Conservation (phyloP, 805 yeast genomes). For the Candida verbasci region DNA sequence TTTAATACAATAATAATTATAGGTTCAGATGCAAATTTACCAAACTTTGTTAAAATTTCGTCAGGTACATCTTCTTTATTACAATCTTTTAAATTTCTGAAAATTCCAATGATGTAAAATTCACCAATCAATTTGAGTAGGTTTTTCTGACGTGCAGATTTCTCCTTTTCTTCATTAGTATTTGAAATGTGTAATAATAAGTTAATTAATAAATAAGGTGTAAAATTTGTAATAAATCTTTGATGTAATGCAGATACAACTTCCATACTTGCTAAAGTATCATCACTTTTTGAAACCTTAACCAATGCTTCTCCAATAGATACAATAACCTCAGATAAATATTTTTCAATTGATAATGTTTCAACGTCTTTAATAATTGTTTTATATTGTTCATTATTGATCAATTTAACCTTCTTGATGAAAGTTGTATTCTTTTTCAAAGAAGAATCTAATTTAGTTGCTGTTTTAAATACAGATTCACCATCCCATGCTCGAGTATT, state of each 20-base stretch:
- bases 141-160: constrained; percentile 40
- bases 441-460: constrained; percentile 58
- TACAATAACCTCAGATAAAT: constrained; percentile 62
- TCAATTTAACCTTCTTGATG: constrained; percentile 61
- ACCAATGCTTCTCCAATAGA: constrained; percentile 61
- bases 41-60: constrained; percentile 30
- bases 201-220: constrained; percentile 43
- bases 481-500: constrained; percentile 56
- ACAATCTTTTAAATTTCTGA: constrained; percentile 42
- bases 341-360: constrained; percentile 65
- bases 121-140: constrained; percentile 54
- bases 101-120: constrained; percentile 53
- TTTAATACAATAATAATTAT: constrained; percentile 22
- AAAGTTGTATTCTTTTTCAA: constrained; percentile 80
- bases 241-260: constrained; percentile 73
- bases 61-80: constrained; percentile 40
- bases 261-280: constrained; percentile 60
- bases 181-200: constrained; percentile 38
- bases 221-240: constrained; percentile 54
- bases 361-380: constrained; percentile 57
- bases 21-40: constrained; percentile 18
- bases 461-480: constrained; percentile 15
- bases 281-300: constrained; percentile 50
- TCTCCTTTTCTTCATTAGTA: constrained; percentile 41
- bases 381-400: constrained; percentile 47